Base-by-base conservation (phyloP, 2,329 filamentous ascomycete species). In the Aureobasidium vineae region DNA sequence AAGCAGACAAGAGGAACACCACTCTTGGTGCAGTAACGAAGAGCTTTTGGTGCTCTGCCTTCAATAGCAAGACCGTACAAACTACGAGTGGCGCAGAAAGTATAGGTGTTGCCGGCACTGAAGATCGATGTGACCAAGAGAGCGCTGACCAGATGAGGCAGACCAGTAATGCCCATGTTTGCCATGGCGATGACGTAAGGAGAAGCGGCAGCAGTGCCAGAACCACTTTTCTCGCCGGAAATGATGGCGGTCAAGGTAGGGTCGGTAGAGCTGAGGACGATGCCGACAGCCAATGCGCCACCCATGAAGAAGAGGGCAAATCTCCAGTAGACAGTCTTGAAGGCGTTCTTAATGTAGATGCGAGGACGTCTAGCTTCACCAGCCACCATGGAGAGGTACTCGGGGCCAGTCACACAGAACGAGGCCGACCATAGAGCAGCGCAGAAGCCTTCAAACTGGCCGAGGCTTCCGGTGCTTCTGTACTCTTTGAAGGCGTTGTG, bases 1-100 rank as follows among this genome's bases (percentile, higher is more conserved):
- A 86, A 84, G 68, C 81, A 82, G 71, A 80, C 85, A 69, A 86
- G 80, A 5, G 85, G 85, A 1, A 86, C 85, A 70, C 86, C 87
- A 15, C 81, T 81, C 69, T 78, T 81, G 19, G 83, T 88, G 69
- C 83, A 86, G 72, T 84, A 82, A 68, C 80, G 80, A 28, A 90
- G 79, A 72, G 87, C 73, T 40, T 76, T 77, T 0, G 83, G 83
- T 0, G 84, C 83, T 36, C 79, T 78, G 19, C 81, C 80, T 63
- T 84, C 82, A 5, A 85, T 77, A 2, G 84, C 78, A 23, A 86
- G 76, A 31, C 81, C 79, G 74, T 85, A 85, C 47, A 86, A 72
- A 54, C 79, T 82, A 43, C 84, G 82, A 26, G 81, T 83, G 0
- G 82, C 82, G 66, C 80, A 82, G 74, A 85, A 85, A 13, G 80